These are phyloP conservation scores for Picochlorum sp. DNA, from an alignment of 139 green algal genomes.

Conservation along the genomic window DNA sequence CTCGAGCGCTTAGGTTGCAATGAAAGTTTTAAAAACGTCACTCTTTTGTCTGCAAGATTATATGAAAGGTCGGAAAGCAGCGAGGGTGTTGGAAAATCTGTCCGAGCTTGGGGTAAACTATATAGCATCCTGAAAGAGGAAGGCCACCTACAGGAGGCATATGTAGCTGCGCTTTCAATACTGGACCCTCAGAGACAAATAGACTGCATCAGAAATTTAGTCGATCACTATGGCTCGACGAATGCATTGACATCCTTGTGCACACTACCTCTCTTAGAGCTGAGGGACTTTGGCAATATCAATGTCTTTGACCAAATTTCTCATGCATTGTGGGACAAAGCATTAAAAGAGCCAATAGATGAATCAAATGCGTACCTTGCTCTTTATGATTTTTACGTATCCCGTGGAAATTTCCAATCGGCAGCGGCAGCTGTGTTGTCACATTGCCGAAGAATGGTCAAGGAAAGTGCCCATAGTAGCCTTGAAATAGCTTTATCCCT, in stretches of 20 bases:
- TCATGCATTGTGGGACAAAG: constrained; percentile 27
- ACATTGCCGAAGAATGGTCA: constrained; percentile 22
- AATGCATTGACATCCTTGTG: constrained; percentile 18
- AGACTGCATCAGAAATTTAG: constrained; percentile 30
- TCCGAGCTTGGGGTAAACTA: constrained; percentile 29
- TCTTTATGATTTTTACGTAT: constrained; percentile 25
- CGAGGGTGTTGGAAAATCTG: constrained; percentile 8
- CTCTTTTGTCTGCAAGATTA: too few relatives aligned
- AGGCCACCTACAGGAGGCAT: constrained; percentile 24
- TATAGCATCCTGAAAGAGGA: constrained; percentile 23
- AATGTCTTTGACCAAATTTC: not conserved
- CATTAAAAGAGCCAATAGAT: constrained; percentile 18
- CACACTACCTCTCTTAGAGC: constrained; percentile 19
- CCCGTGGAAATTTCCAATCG: constrained; percentile 15
- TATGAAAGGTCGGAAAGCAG: too few relatives aligned
- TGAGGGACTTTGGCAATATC: not conserved
- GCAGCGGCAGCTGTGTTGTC: constrained; percentile 30
- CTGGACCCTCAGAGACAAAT: constrained; percentile 19
- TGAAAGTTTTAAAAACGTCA: too few relatives aligned
- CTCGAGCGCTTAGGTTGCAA: too few relatives aligned
- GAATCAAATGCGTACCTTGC: constrained; percentile 15
- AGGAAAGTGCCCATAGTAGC: not conserved
- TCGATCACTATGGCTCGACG: constrained; percentile 9
- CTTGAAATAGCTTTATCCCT: constrained; percentile 1
- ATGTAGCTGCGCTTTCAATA: constrained; percentile 25